Evolutionary conservation across 2,329 filamentous ascomycete species (phyloP).

Genomic region (Cordyceps cicadae): DNA sequence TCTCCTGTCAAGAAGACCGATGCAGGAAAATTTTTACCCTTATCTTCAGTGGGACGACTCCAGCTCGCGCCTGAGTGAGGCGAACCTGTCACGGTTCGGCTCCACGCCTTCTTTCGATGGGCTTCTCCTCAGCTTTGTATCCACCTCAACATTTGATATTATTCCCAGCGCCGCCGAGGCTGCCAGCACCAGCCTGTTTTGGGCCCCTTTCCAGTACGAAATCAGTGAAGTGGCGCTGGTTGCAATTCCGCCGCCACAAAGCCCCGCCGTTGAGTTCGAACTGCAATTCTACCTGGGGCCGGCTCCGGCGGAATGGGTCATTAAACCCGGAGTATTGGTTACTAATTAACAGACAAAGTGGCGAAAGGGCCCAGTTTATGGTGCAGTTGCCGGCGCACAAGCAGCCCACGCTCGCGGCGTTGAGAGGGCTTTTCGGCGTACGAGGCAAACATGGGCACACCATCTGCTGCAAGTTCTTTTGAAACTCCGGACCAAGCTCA

Average conservation of each 20-base stretch:
- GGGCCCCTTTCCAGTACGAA: neutral
- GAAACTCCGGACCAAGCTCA: too few species aligned
- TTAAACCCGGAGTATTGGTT: neutral
- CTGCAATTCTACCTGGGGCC: neutral
- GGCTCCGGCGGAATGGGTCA: neutral
- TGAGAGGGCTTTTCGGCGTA: too few species aligned
- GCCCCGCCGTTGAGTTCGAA: neutral
- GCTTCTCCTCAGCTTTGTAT: neutral
- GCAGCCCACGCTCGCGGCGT: neutral
- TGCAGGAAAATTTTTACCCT: neutral
- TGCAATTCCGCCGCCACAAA: neutral
- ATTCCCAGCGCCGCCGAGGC: neutral
- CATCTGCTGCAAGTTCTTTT: too few species aligned
- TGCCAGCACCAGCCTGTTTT: neutral
- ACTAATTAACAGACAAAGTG: neutral
- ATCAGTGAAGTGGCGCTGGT: neutral
- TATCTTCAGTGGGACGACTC: conserved; percentile 3
- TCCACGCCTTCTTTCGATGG: neutral
- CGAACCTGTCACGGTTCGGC: neutral
- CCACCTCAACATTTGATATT: neutral
- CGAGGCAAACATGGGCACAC: too few species aligned
- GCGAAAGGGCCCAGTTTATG: neutral
- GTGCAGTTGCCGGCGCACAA: neutral
- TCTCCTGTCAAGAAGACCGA: neutral
- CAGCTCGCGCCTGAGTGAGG: conserved; percentile 2